A percentile compares a stretch with the other conserved stretches of the same genome.
Evolutionary conservation across 371 early-diverging fungal species (phyloP).

Genomic region (Chytridium lagenaria): DNA sequence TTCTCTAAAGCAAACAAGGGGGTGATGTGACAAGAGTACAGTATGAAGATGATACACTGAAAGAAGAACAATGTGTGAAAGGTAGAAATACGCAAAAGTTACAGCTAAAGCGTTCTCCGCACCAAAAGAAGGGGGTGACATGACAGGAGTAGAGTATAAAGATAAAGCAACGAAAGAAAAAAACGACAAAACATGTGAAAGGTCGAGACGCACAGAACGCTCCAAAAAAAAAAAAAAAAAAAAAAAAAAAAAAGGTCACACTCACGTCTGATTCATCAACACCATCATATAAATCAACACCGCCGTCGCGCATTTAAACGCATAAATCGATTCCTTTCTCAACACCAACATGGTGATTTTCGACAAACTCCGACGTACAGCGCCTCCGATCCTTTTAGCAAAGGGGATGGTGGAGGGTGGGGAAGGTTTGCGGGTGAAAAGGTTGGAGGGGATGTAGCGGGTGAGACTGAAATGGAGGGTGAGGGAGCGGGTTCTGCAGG

Average conservation of each 20-base stretch:
- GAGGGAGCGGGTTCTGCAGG: neutral
- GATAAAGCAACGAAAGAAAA: no score
- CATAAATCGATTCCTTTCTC: constrained; percentile 28
- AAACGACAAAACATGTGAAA: no score
- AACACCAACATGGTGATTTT: neutral
- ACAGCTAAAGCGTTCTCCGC: no score
- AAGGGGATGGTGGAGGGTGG: neutral
- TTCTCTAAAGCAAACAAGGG: no score
- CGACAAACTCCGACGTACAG: neutral
- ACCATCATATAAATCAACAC: constrained; percentile 26
- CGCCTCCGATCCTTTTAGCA: neutral
- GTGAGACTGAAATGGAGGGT: neutral
- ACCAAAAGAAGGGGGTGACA: no score
- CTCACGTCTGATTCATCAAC: constrained; percentile 21
- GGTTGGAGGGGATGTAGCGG: neutral
- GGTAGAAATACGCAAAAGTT: no score
- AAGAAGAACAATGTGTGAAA: no score
- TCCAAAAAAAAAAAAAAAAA: neutral
- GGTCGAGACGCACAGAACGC: no score
- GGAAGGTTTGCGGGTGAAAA: neutral
- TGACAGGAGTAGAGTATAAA: no score
- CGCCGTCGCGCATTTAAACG: constrained; percentile 30
- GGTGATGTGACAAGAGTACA: constrained; percentile 1
- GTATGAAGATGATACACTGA: no score
- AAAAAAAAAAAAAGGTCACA: neutral